These are phyloP conservation scores for Phaseolus coccineus DNA, from an alignment of 331 rosid species.

Conservation along the genomic window DNA sequence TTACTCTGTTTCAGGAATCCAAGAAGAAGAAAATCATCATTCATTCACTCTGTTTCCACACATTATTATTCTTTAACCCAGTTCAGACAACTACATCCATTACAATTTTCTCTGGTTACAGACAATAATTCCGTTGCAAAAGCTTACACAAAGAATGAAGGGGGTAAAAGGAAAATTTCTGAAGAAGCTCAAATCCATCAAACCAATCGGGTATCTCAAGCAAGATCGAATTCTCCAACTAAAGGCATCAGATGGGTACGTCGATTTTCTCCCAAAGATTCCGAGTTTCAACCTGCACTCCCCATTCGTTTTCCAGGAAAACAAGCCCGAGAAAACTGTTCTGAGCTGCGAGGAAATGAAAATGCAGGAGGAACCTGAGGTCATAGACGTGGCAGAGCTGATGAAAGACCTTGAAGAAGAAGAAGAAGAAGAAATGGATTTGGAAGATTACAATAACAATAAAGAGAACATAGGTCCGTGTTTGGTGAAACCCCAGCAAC, in stretches of 20 bases:
- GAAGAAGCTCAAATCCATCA: constrained; percentile 84
- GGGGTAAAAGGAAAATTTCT: constrained; percentile 75
- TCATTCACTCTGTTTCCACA: neutral
- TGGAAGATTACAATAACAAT: constrained; percentile 46
- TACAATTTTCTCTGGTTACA: constrained; percentile 16
- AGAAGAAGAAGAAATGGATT: constrained; percentile 47
- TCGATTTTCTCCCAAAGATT: constrained; percentile 50
- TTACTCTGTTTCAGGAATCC: constrained; percentile 8
- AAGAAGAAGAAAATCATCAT: constrained; percentile 18
- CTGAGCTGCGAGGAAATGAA: constrained; percentile 12
- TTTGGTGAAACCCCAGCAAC: constrained; percentile 15
- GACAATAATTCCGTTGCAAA: constrained; percentile 36
- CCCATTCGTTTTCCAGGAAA: constrained; percentile 45
- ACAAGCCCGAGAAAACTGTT: constrained; percentile 42
- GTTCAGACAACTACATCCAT: neutral
- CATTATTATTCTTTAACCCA: neutral
- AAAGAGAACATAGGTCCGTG: constrained; percentile 75
- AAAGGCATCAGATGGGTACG: constrained; percentile 64
- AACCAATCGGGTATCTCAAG: constrained; percentile 62
- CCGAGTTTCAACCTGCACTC: constrained; percentile 37
- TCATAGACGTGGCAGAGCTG: constrained; percentile 57
- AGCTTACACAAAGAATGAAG: constrained; percentile 48
- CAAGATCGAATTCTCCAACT: constrained; percentile 77
- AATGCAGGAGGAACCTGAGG: constrained; percentile 48
- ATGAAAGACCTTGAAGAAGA: constrained; percentile 66